Conservation (phyloP, 2,329 filamentous ascomycete genomes). For the Fusarium brachygibbosum region DNA sequence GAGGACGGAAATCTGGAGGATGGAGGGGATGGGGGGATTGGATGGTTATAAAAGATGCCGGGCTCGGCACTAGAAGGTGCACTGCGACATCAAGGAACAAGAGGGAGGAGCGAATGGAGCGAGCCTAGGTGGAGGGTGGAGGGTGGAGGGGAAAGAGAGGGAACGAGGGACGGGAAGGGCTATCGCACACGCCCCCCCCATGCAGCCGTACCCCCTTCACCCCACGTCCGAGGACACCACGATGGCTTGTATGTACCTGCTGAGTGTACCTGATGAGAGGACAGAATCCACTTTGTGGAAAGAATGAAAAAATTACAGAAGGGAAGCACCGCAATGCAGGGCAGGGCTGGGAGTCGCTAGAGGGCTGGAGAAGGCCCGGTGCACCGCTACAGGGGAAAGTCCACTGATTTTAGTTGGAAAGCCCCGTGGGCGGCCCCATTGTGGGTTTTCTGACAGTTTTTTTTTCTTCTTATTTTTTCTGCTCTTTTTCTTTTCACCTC, state of each 20-base stretch:
- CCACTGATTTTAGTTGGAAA: slow-evolving; percentile 28
- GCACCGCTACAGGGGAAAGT: slow-evolving; percentile 37
- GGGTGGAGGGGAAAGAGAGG: slow-evolving; percentile 41
- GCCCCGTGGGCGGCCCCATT: slow-evolving; percentile 36
- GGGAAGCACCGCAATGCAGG: slow-evolving; percentile 25
- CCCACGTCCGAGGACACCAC: slow-evolving; percentile 35
- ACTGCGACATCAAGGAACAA: slow-evolving; percentile 38
- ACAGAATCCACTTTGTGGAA: slow-evolving; percentile 43
- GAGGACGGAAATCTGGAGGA: slow-evolving; percentile 46
- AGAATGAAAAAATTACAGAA: slow-evolving; percentile 48
- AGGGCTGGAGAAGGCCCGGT: slow-evolving; percentile 30
- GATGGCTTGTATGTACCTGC: slow-evolving; percentile 36
- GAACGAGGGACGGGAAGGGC: slow-evolving; percentile 42
- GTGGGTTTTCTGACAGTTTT: slow-evolving; percentile 22
- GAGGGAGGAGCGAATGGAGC: slow-evolving; percentile 44
- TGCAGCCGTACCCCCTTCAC: slow-evolving; percentile 24
- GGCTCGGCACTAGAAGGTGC: slow-evolving; percentile 50
- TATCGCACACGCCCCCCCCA: slow-evolving; percentile 14
- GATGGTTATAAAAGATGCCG: slow-evolving; percentile 53
- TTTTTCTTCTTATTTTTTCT: slow-evolving; percentile 3
- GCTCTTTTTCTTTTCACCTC: slow-evolving; percentile 2
- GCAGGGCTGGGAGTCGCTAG: slow-evolving; percentile 32
- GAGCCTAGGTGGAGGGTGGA: slow-evolving; percentile 10
- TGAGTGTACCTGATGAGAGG: slow-evolving; percentile 47
- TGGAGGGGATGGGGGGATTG: slow-evolving; percentile 50